phyloP scores from a whole-genome alignment of 2,329 filamentous ascomycete species.

The Magnaporthiopsis rhizophila region DNA sequence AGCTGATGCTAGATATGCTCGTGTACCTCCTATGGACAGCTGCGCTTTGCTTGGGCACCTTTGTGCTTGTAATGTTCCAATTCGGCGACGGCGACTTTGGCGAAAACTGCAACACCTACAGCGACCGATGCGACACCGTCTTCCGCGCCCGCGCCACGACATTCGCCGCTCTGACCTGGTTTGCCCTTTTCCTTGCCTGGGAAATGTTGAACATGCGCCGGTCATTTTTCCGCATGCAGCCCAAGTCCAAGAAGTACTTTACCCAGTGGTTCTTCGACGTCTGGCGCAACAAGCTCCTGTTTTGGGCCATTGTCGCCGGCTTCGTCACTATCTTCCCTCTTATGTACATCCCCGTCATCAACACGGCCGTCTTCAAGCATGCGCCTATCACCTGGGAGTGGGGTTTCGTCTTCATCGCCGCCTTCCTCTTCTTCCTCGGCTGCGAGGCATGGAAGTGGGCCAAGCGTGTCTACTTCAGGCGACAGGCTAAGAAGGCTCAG shows the following conservation, averaged over 20 bases:
- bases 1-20: constrained; percentile 51
- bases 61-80: constrained; percentile 17
- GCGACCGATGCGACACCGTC: constrained; percentile 41
- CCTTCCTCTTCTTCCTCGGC: constrained; percentile 39
- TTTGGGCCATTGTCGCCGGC: constrained; percentile 38
- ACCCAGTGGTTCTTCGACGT: constrained; percentile 52
- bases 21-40: constrained; percentile 37
- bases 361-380: constrained; percentile 41
- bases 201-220: constrained; percentile 57
- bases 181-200: constrained; percentile 59
- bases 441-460: constrained; percentile 41
- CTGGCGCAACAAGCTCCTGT: constrained; percentile 57
- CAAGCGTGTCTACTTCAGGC: constrained; percentile 27
- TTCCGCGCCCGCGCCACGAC: constrained; percentile 59
- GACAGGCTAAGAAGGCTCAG: not conserved
- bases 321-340: constrained; percentile 25
- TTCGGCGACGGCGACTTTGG: constrained; percentile 42
- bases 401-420: constrained; percentile 37
- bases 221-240: constrained; percentile 58
- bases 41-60: constrained; percentile 7
- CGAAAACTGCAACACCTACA: constrained; percentile 40
- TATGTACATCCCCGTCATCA: constrained; percentile 42
- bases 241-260: constrained; percentile 32
- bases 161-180: constrained; percentile 60
- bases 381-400: constrained; percentile 44